These are phyloP conservation scores for Tulasnella sp. DNA, from an alignment of 768 basidiomycete genomes.

Conservation along the genomic window DNA sequence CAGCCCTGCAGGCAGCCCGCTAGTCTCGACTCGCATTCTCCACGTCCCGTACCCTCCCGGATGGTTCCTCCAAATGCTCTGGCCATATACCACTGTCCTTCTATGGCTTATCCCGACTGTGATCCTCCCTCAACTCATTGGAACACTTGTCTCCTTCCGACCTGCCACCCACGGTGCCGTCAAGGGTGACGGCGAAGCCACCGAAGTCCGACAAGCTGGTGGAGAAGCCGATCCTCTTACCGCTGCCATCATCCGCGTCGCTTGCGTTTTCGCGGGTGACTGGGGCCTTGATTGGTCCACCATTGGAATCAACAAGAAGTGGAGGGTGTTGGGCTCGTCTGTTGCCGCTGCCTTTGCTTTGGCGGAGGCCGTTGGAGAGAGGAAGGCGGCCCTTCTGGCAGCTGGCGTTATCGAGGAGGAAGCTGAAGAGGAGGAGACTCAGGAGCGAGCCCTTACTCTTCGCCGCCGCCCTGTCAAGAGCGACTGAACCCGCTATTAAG, in stretches of 20 bases:
- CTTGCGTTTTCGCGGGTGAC: slow-evolving; percentile 36
- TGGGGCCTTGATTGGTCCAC: slow-evolving; percentile 40
- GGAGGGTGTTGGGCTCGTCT: slow-evolving; percentile 55
- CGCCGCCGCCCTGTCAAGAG: background rate
- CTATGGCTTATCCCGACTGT: slow-evolving; percentile 61
- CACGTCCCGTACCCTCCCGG: slow-evolving; percentile 51
- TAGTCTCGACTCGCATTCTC: slow-evolving; percentile 22
- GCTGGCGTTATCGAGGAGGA: background rate
- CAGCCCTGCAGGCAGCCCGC: background rate
- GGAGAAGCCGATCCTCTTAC: slow-evolving; percentile 57
- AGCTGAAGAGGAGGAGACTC: background rate
- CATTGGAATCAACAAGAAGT: slow-evolving; percentile 46
- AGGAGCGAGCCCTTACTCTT: background rate
- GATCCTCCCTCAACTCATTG: slow-evolving; percentile 55
- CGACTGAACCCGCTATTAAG: background rate
- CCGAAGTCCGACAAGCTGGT: background rate
- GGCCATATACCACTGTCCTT: slow-evolving; percentile 53
- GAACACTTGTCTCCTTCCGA: slow-evolving; percentile 58
- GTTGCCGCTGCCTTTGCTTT: slow-evolving; percentile 63
- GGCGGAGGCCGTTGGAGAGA: slow-evolving; percentile 54
- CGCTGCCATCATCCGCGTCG: slow-evolving; percentile 60
- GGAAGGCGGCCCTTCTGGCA: background rate
- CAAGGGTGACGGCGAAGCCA: slow-evolving; percentile 27
- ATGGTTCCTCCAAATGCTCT: slow-evolving; percentile 44
- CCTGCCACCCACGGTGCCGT: slow-evolving; percentile 31